phyloP scores from a whole-genome alignment of 331 rosid genomes.

The Acacia concinna region DNA sequence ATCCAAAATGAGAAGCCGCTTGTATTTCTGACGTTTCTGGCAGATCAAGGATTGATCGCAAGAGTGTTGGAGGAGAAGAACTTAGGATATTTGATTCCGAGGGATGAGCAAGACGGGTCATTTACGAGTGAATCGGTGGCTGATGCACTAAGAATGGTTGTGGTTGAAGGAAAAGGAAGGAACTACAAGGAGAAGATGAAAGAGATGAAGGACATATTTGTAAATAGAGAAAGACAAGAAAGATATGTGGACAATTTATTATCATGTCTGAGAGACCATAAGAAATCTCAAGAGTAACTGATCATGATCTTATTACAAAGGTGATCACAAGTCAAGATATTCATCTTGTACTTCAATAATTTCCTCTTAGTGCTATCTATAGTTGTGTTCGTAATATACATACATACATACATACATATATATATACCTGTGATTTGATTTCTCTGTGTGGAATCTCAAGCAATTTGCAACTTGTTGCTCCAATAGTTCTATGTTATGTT shows the following conservation, averaged over 20 bases:
- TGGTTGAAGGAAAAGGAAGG: not conserved
- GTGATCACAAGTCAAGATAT: too few relatives aligned
- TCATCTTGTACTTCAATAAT: too few relatives aligned
- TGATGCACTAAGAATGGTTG: not conserved
- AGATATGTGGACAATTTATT: conserved; percentile 25
- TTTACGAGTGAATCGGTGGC: not conserved
- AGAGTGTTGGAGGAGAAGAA: not conserved
- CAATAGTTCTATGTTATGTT: too few relatives aligned
- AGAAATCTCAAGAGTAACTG: not conserved
- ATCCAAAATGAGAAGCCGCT: not conserved
- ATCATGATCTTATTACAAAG: not conserved
- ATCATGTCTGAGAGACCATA: not conserved
- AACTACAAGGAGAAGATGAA: not conserved
- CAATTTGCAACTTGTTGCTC: too few relatives aligned
- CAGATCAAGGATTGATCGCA: not conserved
- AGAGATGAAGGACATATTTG: conserved; percentile 6
- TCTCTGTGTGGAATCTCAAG: too few relatives aligned
- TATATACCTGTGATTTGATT: too few relatives aligned
- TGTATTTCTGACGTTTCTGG: not conserved
- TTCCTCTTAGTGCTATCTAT: too few relatives aligned
- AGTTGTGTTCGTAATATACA: too few relatives aligned
- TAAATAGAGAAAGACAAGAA: conserved; percentile 18
- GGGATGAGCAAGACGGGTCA: not conserved
- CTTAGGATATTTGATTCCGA: not conserved
- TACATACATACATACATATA: too few relatives aligned